phyloP scores from a whole-genome alignment of 164 flowering plant genomes.

The Macadamia tetraphylla region DNA sequence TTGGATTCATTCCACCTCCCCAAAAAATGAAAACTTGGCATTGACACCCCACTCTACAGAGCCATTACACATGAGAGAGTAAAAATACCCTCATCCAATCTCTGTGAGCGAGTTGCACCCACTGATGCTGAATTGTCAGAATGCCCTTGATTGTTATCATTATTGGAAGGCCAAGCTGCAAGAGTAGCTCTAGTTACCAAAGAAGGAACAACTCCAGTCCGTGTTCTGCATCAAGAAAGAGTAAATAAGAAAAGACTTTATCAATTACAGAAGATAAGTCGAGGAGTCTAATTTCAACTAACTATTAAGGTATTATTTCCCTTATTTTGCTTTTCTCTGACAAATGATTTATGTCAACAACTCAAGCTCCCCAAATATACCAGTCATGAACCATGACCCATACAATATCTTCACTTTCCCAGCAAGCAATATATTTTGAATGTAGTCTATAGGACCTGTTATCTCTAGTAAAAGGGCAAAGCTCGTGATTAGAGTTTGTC shows the following conservation, averaged over 20 bases:
- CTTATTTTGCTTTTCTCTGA: neutral
- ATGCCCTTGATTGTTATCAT: slow-evolving; percentile 18
- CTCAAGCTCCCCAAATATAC: neutral
- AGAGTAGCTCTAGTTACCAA: slow-evolving; percentile 69
- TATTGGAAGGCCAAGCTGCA: slow-evolving; percentile 73
- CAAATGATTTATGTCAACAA: neutral
- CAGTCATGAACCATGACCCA: neutral
- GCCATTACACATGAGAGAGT: neutral
- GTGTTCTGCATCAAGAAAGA: slow-evolving; percentile 42
- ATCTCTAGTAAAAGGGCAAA: neutral
- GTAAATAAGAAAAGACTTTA: neutral
- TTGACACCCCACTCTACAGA: neutral
- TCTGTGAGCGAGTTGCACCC: slow-evolving; percentile 20
- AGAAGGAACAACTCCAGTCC: slow-evolving; percentile 53
- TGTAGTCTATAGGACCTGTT: neutral
- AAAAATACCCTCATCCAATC: slow-evolving; percentile 32
- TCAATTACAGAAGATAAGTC: neutral
- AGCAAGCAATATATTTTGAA: neutral
- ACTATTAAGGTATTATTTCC: neutral
- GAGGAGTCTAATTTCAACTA: neutral
- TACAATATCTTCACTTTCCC: neutral
- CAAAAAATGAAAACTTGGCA: too few species aligned
- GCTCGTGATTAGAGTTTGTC: too few species aligned
- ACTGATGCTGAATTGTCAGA: slow-evolving; percentile 15
- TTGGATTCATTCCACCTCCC: too few species aligned